A percentile compares a stretch with the other conserved stretches of the same genome.
phyloP scores from a whole-genome alignment of 148 eudicot genomes.

The Salicornia ramosissima region DNA sequence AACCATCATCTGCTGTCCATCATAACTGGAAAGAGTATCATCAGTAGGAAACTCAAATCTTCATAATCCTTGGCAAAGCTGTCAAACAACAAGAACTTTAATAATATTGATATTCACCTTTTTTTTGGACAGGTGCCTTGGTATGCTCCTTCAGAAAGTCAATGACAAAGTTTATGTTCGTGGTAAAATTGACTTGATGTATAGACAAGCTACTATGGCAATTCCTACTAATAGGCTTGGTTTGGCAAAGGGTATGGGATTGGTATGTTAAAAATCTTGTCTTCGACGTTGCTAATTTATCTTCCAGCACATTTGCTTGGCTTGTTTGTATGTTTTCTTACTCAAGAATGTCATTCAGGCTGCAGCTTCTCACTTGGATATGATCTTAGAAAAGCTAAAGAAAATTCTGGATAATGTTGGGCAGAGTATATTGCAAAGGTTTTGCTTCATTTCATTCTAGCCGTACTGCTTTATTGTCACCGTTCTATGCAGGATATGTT shows the following conservation, averaged over 20 bases:
- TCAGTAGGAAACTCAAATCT: neutral
- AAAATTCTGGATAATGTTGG: slow-evolving; percentile 83
- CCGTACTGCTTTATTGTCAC: neutral
- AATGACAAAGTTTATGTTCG: slow-evolving; percentile 79
- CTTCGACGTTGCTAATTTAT: neutral
- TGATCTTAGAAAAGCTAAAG: slow-evolving; percentile 87
- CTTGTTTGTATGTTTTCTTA: neutral
- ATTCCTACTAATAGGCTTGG: slow-evolving; percentile 85
- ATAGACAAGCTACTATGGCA: slow-evolving; percentile 70
- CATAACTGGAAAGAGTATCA: neutral
- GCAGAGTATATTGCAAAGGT: slow-evolving; percentile 82
- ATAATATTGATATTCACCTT: neutral
- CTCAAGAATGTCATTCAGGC: slow-evolving; percentile 33
- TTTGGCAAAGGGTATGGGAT: slow-evolving; percentile 95
- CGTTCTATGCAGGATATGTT: neutral
- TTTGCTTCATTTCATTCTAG: neutral
- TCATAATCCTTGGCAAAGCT: neutral
- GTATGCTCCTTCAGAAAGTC: slow-evolving; percentile 90
- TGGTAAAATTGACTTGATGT: slow-evolving; percentile 85
- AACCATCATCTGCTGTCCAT: neutral
- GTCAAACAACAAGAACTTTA: neutral
- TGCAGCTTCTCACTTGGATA: slow-evolving; percentile 93
- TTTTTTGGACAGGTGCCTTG: slow-evolving; percentile 61
- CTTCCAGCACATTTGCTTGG: neutral
- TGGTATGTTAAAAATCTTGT: slow-evolving; percentile 43